Evolutionary conservation across 2,329 filamentous ascomycete species (phyloP), one percentile per base, ranked within the genome.

Genomic region (Fusarium pilosicola): DNA sequence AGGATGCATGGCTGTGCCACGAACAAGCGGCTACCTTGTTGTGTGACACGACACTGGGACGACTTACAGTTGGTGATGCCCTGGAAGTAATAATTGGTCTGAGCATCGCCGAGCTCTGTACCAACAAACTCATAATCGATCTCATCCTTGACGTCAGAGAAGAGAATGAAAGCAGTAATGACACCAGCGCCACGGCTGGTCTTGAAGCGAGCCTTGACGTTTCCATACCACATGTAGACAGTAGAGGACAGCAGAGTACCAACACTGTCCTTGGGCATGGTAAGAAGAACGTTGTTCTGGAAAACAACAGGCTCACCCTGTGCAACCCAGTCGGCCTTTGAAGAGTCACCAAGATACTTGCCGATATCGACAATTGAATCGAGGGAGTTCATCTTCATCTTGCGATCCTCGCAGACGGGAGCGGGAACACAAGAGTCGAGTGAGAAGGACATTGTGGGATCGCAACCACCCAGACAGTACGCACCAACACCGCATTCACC

Each of bases 1-100:
- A 65, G 49, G 22, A 45, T 48, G 38, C 36, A 34, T 34, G 28
- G 44, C 26, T 44, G 54, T 62, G 48, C 46, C 52, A 59, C 66
- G 28, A 38, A 49, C 39, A 62, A 55, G 71, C 55, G 58, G 26
- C 18, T 56, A 44, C 63, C 51, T 46, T 32, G 39, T 30, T 70
- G 46, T 70, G 24, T 24, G 30, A 66, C 45, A n/a, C 18, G n/a
- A 65, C 45, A 22, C 18, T 8, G 17, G 22, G 38, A 51, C 36
- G 10, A 80, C 94, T 86, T 87, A 97, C 94, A 98, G 82, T 96
- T 88, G 44, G 94, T 92, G 73, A 98, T 92, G 80, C 96, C 96
- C 85, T 98, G 95, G 85, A 93, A 98, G 85, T 98, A 99, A 87
- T 91, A 99, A 86, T 99, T 99, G 81, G 95, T 96, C 86, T 99